These are phyloP conservation scores for Cyclotella sp. DNA, from an alignment of 108 stramenopile genomes.

Conservation along the genomic window DNA sequence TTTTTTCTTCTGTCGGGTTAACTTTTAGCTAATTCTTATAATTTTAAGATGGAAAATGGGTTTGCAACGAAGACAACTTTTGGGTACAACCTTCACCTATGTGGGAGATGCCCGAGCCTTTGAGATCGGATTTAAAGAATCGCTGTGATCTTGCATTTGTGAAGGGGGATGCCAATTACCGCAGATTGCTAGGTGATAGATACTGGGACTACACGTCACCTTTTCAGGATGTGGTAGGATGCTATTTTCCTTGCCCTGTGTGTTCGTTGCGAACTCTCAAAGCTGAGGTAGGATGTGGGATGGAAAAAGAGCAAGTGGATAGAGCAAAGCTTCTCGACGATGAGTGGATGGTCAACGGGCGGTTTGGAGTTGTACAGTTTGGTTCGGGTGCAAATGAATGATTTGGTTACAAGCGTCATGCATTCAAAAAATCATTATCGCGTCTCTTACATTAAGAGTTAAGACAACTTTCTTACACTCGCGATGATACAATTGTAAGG, in stretches of 20 bases:
- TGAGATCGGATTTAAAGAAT: constrained; percentile 63
- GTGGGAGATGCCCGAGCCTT: constrained; percentile 91
- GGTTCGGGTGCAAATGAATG: constrained; percentile 48
- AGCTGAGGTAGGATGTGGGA: constrained; percentile 93
- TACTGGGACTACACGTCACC: constrained; percentile 86
- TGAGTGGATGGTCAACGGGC: constrained; percentile 89
- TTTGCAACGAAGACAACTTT: constrained; percentile 89
- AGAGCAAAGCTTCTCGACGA: constrained; percentile 68
- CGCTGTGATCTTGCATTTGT: constrained; percentile 91
- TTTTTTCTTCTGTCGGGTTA: neutral
- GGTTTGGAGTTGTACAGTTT: constrained; percentile 92
- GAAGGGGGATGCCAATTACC: constrained; percentile 98
- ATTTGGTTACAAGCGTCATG: neutral
- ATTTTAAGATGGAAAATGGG: constrained; percentile 79
- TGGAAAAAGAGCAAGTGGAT: constrained; percentile 77
- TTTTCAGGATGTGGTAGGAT: constrained; percentile 90
- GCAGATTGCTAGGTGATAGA: constrained; percentile 91
- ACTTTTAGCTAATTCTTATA: neutral
- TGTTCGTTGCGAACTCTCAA: constrained; percentile 94
- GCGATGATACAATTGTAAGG: too few relatives aligned
- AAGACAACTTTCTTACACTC: too few relatives aligned
- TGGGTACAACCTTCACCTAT: constrained; percentile 93
- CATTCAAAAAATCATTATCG: too few relatives aligned
- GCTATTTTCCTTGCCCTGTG: constrained; percentile 92
- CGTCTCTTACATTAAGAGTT: too few relatives aligned